These are phyloP conservation scores for Vanrija sp. DNA, from an alignment of 1,284 basidiomycete species.

Conservation along the genomic window DNA sequence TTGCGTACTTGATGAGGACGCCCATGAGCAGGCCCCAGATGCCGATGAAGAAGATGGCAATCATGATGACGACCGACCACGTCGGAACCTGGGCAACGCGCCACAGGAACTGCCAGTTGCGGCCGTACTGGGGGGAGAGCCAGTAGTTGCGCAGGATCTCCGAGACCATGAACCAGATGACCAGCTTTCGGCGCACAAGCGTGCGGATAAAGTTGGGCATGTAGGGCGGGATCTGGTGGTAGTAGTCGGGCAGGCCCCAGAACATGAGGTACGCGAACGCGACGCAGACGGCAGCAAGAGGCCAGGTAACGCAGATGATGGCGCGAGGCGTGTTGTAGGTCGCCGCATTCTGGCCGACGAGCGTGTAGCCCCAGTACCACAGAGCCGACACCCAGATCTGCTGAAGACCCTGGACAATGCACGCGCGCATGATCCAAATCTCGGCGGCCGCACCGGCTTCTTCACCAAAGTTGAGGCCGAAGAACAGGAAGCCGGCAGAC, in stretches of 20 bases:
- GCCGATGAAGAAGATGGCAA: constrained; percentile 76
- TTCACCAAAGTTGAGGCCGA: constrained; percentile 92
- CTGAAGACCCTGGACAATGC: constrained; percentile 85
- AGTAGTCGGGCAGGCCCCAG: constrained; percentile 69
- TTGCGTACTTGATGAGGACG: constrained; percentile 76
- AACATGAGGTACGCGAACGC: constrained; percentile 75
- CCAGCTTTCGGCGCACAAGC: constrained; percentile 79
- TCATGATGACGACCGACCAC: constrained; percentile 74
- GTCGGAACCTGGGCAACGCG: constrained; percentile 66
- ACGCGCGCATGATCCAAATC: constrained; percentile 82
- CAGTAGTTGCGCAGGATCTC: constrained; percentile 87
- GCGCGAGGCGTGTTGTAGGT: constrained; percentile 39
- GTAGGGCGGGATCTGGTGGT: constrained; percentile 69
- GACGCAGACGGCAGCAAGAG: constrained; percentile 67
- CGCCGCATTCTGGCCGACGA: constrained; percentile 54
- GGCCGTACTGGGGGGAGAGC: constrained; percentile 76
- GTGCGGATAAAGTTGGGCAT: constrained; percentile 86
- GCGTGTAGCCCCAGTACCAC: constrained; percentile 87
- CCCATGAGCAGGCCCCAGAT: constrained; percentile 73
- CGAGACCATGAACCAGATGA: constrained; percentile 86
- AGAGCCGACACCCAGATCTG: constrained; percentile 87
- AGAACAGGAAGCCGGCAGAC: constrained; percentile 83
- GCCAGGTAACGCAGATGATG: constrained; percentile 74
- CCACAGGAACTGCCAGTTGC: constrained; percentile 92
- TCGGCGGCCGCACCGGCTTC: constrained; percentile 90